A percentile compares a stretch with the other conserved stretches of the same genome.
These are phyloP conservation scores for Paraconiothyrium brasiliense DNA, from an alignment of 2,329 filamentous ascomycete genomes.

Conservation along the genomic window DNA sequence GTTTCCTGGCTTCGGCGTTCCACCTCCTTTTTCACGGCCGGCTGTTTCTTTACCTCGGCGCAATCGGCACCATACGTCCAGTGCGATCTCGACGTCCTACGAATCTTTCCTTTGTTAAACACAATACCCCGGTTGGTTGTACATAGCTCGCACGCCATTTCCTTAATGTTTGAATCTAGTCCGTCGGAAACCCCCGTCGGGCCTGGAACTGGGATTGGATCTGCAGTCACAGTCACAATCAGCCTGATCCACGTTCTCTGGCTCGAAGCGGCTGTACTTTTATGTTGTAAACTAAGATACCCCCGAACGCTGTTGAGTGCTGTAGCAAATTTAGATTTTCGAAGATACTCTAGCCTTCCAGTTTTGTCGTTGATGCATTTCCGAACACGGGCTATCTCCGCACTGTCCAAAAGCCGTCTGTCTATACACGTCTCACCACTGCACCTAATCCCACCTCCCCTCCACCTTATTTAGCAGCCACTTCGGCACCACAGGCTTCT, in stretches of 20 bases:
- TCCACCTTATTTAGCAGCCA: conserved; percentile 68
- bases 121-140: background rate
- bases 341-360: background rate
- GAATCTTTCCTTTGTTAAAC: conserved; percentile 42
- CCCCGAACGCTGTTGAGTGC: conserved; percentile 1
- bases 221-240: conserved; percentile 5
- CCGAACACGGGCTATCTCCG: background rate
- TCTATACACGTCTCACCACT: background rate
- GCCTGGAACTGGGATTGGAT: conserved; percentile 4
- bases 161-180: conserved; percentile 29
- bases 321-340: background rate
- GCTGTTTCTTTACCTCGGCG: conserved; percentile 30
- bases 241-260: conserved; percentile 1
- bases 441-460: conserved; percentile 31
- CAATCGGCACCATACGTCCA: conserved; percentile 39
- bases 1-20: conserved; percentile 15
- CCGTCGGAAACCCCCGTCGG: conserved; percentile 14
- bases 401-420: background rate
- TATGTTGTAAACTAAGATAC: conserved; percentile 9
- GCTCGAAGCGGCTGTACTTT: conserved; percentile 23
- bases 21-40: conserved; percentile 6
- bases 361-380: background rate
- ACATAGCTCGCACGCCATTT: conserved; percentile 3
- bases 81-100: conserved; percentile 46
- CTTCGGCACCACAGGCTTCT: conserved; percentile 64